These are phyloP conservation scores for Cutaneotrichosporon arboriforme DNA, from an alignment of 1,284 basidiomycete genomes.

Conservation along the genomic window DNA sequence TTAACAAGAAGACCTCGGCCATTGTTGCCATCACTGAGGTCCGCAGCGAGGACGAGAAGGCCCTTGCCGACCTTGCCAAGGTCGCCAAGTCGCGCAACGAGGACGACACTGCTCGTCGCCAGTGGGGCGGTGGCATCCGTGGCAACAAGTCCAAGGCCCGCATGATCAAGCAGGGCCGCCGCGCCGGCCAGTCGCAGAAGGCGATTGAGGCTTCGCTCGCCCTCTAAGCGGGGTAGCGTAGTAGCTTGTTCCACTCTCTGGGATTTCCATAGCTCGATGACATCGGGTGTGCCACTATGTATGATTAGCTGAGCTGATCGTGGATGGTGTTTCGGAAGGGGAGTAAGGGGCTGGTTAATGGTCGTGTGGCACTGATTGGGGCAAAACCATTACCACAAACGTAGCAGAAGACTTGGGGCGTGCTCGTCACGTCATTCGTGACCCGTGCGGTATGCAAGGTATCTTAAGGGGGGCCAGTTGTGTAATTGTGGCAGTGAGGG, in stretches of 20 bases:
- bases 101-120: conserved; percentile 83
- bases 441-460: no score
- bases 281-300: conserved; percentile 4
- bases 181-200: conserved; percentile 50
- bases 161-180: conserved; percentile 92
- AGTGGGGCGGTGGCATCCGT: conserved; percentile 95
- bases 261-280: conserved; percentile 5
- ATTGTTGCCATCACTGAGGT: conserved; percentile 89
- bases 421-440: no score
- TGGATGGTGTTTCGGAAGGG: no score
- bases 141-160: conserved; percentile 86
- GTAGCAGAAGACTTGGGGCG: no score
- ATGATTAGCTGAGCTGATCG: background rate
- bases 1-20: conserved; percentile 87
- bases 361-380: no score
- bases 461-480: no score
- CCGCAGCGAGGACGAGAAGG: conserved; percentile 86
- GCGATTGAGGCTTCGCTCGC: conserved; percentile 37
- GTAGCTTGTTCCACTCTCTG: background rate
- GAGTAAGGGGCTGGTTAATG: no score
- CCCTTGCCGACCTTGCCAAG: conserved; percentile 84
- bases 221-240: conserved; percentile 34
- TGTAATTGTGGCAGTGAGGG: no score
- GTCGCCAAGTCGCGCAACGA: conserved; percentile 92
- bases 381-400: no score